Percentiles rank a stretch among this genome's conserved stretches.
These are phyloP conservation scores for Heritiera fomes DNA, from an alignment of 345 rosid species.

Conservation along the genomic window DNA sequence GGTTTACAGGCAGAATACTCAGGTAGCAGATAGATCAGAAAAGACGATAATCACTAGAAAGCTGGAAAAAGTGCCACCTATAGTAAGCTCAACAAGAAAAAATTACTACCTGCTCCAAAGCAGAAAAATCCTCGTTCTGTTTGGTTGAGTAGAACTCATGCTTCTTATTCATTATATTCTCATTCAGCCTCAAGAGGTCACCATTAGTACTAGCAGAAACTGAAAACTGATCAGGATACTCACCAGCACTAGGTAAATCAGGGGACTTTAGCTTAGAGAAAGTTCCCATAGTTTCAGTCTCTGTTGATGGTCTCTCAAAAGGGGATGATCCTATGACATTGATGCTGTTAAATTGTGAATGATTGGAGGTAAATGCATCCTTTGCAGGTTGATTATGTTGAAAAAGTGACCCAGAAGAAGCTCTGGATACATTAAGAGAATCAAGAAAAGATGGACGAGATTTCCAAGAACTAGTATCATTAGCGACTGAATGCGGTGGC, in stretches of 20 bases:
- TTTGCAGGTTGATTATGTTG: slow-evolving; percentile 42
- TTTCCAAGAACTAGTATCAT: slow-evolving; percentile 58
- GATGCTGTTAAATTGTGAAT: slow-evolving; percentile 36
- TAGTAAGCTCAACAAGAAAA: background rate
- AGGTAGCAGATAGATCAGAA: background rate
- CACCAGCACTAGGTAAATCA: slow-evolving; percentile 36
- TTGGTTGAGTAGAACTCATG: slow-evolving; percentile 52
- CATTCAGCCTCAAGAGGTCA: slow-evolving; percentile 32
- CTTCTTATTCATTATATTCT: slow-evolving; percentile 32
- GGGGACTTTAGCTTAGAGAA: slow-evolving; percentile 31
- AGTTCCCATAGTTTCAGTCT: slow-evolving; percentile 38
- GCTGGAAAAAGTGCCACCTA: background rate
- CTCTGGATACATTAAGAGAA: slow-evolving; percentile 64
- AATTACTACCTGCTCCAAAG: slow-evolving; percentile 81
- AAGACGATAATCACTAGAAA: slow-evolving; percentile 1
- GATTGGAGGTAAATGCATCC: slow-evolving; percentile 34
- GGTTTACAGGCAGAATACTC: background rate
- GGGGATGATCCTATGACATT: slow-evolving; percentile 42
- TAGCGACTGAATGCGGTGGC: slow-evolving; percentile 36
- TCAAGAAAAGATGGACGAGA: slow-evolving; percentile 90
- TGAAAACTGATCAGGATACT: slow-evolving; percentile 32
- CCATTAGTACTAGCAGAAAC: slow-evolving; percentile 39
- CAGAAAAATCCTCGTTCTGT: slow-evolving; percentile 80
- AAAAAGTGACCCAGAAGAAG: slow-evolving; percentile 45
- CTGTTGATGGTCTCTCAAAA: slow-evolving; percentile 34